Base-by-base conservation (phyloP, 2,329 filamentous ascomycete species). In the Xylaria sp. region DNA sequence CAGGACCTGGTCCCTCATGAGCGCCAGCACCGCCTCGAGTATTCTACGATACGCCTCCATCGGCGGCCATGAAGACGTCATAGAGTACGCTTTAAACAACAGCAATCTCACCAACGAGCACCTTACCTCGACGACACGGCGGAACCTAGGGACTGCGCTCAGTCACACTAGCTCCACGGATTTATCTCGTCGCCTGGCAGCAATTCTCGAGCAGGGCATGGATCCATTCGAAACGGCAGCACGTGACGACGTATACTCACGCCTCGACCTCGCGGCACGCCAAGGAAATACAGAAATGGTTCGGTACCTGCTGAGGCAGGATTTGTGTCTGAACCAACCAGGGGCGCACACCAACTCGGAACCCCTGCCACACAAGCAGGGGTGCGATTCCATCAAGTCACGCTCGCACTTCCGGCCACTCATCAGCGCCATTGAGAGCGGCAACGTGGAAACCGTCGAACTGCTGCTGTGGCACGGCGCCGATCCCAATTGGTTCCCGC, bases 401-500 rank as follows among this genome's bases (percentile, higher is more conserved):
- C 67, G 65, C 3, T 59, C 65, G 1, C 59, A 66, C 28, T 70
- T 70, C 41, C 57, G 70, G 25, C 70, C 70, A 2, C 61, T 72
- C 15, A 65, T 73, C 66, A 71, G 71, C 62, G 71, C 71, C 1
- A 65, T 73, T 15, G 71, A 73, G 50, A 69, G 71, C 51, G 71
- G 71, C 10, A 66, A 61, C 41, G 52, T 71, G 8, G 71, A 73
- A 41, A 69, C 67, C 9, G 66, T 73, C 6, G 69, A 73, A 13
- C 25, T 67, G 15, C 37, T 73, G 3, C 66, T 73, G 7, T 69
- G 63, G 66, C 71, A 73, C 37, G 71, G 71, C 13, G 71, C 71
- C 8, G 71, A 73, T 51, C 71, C 71, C 39, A 73, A 73, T 48
- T 69, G 69, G 69, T 73, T 67, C 62, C 71, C 71, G 23, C 2